phyloP scores from a whole-genome alignment of 2,329 filamentous ascomycete genomes.

The Penicillium sp. region DNA sequence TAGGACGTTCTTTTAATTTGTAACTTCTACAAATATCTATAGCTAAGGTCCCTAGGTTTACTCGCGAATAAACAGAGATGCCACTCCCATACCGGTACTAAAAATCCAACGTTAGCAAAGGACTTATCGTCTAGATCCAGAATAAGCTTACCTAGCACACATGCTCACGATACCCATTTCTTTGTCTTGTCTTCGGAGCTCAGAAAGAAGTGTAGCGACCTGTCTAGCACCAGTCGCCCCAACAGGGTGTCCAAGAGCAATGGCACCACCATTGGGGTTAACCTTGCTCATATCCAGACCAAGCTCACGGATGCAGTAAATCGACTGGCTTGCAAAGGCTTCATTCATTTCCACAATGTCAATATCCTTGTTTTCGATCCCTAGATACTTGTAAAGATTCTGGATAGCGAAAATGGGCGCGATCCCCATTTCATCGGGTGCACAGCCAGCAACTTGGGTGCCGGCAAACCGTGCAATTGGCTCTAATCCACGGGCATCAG shows the following conservation, averaged over 20 bases:
- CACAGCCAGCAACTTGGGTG: constrained; percentile 73
- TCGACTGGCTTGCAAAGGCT: constrained; percentile 64
- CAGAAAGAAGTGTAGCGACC: constrained; percentile 70
- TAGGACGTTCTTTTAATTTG: not conserved
- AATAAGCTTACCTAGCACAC: constrained; percentile 52
- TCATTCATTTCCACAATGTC: constrained; percentile 94
- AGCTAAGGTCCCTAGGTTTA: constrained; percentile 31
- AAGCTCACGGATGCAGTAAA: constrained; percentile 68
- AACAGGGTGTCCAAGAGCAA: constrained; percentile 89
- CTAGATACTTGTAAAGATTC: constrained; percentile 71
- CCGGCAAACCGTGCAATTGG: constrained; percentile 71
- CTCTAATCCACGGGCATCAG: constrained; percentile 72
- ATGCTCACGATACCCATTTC: constrained; percentile 86
- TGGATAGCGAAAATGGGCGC: constrained; percentile 86
- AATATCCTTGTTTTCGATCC: constrained; percentile 67
- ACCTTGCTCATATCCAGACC: constrained; percentile 66
- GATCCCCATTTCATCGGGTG: constrained; percentile 91
- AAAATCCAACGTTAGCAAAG: constrained; percentile 39
- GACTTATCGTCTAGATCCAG: not conserved
- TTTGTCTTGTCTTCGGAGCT: constrained; percentile 65
- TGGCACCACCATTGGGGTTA: constrained; percentile 90
- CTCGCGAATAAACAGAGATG: constrained; percentile 65
- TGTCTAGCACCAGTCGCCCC: constrained; percentile 85
- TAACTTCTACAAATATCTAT: not conserved
- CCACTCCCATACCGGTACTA: constrained; percentile 78